phyloP scores from a whole-genome alignment of 495 filamentous ascomycete genomes.

The Cercophora newfieldiana region DNA sequence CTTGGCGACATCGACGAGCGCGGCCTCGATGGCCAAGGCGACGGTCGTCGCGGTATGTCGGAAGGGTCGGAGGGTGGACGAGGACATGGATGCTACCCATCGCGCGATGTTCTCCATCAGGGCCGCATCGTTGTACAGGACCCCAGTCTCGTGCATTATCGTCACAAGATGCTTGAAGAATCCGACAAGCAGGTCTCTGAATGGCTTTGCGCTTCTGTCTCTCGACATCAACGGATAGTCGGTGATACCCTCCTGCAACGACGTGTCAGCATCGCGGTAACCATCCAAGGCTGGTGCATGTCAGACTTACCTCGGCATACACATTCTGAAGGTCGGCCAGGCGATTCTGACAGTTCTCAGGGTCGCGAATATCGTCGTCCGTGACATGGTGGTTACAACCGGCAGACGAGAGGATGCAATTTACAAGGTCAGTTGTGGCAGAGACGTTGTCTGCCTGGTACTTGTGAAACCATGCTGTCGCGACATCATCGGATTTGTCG shows the following conservation, averaged over 20 bases:
- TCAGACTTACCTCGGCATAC: constrained; percentile 66
- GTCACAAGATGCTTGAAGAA: constrained; percentile 76
- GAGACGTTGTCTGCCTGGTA: constrained; percentile 67
- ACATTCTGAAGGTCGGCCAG: constrained; percentile 78
- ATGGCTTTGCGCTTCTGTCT: constrained; percentile 66
- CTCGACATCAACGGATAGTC: constrained; percentile 94
- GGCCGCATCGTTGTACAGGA: constrained; percentile 70
- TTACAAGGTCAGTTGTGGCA: constrained; percentile 81
- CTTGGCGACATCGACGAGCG: constrained; percentile 68
- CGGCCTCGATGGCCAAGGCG: constrained; percentile 69
- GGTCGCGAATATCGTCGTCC: constrained; percentile 77
- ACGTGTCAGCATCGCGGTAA: constrained; percentile 29
- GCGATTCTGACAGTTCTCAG: constrained; percentile 70
- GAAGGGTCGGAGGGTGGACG: constrained; percentile 79
- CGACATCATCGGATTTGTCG: constrained; percentile 69
- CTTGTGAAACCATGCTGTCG: constrained; percentile 72
- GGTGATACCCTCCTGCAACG: constrained; percentile 65
- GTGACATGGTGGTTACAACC: constrained; percentile 76
- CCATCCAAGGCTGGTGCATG: not conserved
- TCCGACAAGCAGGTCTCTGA: constrained; percentile 70
- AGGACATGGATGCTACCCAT: constrained; percentile 87
- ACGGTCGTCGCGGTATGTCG: constrained; percentile 88
- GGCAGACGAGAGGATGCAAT: constrained; percentile 80
- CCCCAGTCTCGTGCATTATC: constrained; percentile 69
- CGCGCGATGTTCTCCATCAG: constrained; percentile 81